Percentiles rank a stretch among this genome's conserved stretches.
phyloP scores from a whole-genome alignment of 352 stramenopile genomes.

The Ophiocytium majus region DNA sequence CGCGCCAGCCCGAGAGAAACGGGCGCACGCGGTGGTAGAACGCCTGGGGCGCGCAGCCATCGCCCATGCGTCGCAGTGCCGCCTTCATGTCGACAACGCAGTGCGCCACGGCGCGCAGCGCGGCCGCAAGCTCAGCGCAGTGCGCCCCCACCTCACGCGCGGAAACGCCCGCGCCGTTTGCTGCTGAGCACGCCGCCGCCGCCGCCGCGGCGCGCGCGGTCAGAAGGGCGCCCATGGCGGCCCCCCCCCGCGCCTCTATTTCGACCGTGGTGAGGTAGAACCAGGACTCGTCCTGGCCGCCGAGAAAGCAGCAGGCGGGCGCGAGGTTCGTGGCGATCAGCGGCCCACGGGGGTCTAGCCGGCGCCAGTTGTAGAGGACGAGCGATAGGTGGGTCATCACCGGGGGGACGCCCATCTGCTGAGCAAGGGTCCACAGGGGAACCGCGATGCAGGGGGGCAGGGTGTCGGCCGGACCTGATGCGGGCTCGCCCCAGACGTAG shows the following conservation, averaged over 20 bases:
- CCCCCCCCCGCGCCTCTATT: slow-evolving; percentile 57
- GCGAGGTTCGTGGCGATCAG: slow-evolving; percentile 57
- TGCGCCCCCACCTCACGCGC: neutral
- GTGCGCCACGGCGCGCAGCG: slow-evolving; percentile 23
- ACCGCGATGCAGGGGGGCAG: slow-evolving; percentile 43
- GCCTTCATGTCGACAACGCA: slow-evolving; percentile 37
- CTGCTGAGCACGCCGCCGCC: no score
- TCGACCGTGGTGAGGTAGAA: slow-evolving; percentile 59
- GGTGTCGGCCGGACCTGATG: slow-evolving; percentile 23
- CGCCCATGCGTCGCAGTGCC: slow-evolving; percentile 49
- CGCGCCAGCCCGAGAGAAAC: slow-evolving; percentile 50
- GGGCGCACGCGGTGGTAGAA: slow-evolving; percentile 59
- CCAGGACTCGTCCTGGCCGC: slow-evolving; percentile 59
- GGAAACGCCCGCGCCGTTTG: neutral
- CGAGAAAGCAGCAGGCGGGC: slow-evolving; percentile 56
- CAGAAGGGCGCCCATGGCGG: slow-evolving; percentile 46
- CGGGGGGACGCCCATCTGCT: slow-evolving; percentile 48
- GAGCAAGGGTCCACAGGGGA: slow-evolving; percentile 45
- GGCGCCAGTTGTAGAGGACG: slow-evolving; percentile 58
- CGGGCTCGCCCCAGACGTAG: slow-evolving; percentile 55
- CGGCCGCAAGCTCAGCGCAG: slow-evolving; percentile 17
- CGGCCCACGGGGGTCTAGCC: slow-evolving; percentile 43
- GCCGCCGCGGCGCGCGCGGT: slow-evolving; percentile 24
- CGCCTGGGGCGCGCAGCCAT: slow-evolving; percentile 55
- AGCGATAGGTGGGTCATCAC: slow-evolving; percentile 55